phyloP scores from a whole-genome alignment of 345 rosid species.

The Populus euphratica region DNA sequence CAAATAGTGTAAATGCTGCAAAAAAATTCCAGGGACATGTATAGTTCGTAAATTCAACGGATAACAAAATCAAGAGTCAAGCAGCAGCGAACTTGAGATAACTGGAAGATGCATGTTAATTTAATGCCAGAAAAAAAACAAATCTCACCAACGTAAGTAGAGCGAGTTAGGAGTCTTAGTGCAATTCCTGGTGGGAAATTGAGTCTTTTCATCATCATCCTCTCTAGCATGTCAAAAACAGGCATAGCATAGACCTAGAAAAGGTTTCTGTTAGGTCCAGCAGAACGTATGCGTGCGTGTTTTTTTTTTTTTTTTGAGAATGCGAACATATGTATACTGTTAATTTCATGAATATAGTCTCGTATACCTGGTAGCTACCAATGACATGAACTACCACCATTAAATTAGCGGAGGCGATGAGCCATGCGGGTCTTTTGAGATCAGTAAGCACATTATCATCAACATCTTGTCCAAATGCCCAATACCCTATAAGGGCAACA shows the following conservation, averaged over 20 bases:
- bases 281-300: background rate
- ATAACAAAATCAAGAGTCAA: background rate
- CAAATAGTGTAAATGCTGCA: slow-evolving; percentile 77
- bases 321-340: background rate
- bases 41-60: background rate
- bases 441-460: slow-evolving; percentile 68
- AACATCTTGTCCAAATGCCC: slow-evolving; percentile 81
- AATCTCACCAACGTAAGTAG: slow-evolving; percentile 77
- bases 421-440: slow-evolving; percentile 72
- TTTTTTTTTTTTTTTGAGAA: too few species aligned
- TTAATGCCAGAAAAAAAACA: background rate
- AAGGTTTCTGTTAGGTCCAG: background rate
- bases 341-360: background rate
- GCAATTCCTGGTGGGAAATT: slow-evolving; percentile 54
- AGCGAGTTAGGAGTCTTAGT: slow-evolving; percentile 63
- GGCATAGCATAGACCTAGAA: slow-evolving; percentile 90
- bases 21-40: background rate
- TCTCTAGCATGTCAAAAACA: slow-evolving; percentile 72
- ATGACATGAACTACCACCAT: slow-evolving; percentile 94
- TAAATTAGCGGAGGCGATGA: slow-evolving; percentile 84
- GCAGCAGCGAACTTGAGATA: background rate
- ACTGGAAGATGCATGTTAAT: background rate
- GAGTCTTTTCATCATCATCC: slow-evolving; percentile 45
- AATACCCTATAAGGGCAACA: slow-evolving; percentile 80
- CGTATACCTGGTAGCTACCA: slow-evolving; percentile 77